A percentile compares a stretch with the other conserved stretches of the same genome.
phyloP scores from a whole-genome alignment of 225 moss, liverwort and hornwort genomes.

The Bryum argenteum region DNA sequence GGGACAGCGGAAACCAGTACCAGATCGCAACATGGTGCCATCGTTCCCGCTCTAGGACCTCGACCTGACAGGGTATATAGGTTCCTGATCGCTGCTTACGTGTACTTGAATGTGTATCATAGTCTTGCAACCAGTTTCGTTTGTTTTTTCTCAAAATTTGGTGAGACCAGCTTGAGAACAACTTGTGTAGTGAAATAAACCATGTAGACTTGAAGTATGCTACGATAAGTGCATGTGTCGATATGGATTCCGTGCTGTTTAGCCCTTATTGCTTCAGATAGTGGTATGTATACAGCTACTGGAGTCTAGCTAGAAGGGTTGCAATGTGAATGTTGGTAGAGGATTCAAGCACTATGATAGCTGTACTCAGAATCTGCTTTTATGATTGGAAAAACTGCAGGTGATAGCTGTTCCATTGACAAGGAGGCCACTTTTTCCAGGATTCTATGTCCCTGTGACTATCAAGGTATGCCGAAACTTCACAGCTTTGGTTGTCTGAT shows the following conservation, averaged over 20 bases:
- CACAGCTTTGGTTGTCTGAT: constrained; percentile 17
- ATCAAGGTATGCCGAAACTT: constrained; percentile 68
- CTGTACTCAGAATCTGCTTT: constrained; percentile 13
- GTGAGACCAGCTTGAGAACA: background rate
- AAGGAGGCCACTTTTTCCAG: constrained; percentile 93
- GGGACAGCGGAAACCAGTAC: constrained; percentile 51
- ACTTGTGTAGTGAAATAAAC: constrained; percentile 4
- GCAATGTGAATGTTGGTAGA: constrained; percentile 16
- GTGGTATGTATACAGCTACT: constrained; percentile 11
- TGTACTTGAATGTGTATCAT: constrained; percentile 5
- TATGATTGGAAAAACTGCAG: constrained; percentile 42
- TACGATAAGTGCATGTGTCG: background rate
- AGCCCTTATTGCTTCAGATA: constrained; percentile 5
- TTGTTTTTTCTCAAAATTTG: background rate
- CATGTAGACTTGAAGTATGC: constrained; percentile 2
- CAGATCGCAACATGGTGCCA: constrained; percentile 62
- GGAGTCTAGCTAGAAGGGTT: background rate
- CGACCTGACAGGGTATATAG: constrained; percentile 76
- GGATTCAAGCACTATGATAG: background rate
- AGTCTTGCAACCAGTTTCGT: background rate
- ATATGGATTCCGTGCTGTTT: background rate
- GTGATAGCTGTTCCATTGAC: constrained; percentile 87
- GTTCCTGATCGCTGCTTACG: constrained; percentile 7
- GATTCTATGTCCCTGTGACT: constrained; percentile 93
- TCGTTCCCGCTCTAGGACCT: constrained; percentile 86